phyloP scores from a whole-genome alignment of 2,329 filamentous ascomycete genomes.

The Colletotrichum sp. region DNA sequence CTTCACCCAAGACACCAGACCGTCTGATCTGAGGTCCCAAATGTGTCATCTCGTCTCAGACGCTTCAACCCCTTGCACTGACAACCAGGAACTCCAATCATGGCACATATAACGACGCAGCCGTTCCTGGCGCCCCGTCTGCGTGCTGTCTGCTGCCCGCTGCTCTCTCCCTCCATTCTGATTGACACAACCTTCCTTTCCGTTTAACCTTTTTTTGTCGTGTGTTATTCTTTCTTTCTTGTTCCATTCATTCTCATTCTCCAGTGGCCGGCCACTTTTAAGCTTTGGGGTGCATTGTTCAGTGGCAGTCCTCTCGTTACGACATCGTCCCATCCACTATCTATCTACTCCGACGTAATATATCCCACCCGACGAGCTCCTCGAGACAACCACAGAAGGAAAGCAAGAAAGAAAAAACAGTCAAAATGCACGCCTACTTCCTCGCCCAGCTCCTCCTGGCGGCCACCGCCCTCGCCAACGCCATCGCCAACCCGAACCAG shows the following conservation, averaged over 20 bases:
- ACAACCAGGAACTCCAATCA: neutral
- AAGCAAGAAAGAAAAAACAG: neutral
- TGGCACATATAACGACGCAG: constrained; percentile 9
- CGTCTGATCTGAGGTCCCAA: constrained; percentile 22
- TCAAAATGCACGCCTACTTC: constrained; percentile 11
- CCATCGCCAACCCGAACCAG: neutral
- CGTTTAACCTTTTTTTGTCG: neutral
- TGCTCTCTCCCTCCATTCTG: neutral
- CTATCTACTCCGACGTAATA: neutral
- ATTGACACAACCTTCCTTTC: neutral
- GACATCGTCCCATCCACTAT: neutral
- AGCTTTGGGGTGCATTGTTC: neutral
- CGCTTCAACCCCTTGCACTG: constrained; percentile 7
- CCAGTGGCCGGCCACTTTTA: constrained; percentile 23
- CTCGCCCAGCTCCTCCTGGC: constrained; percentile 19
- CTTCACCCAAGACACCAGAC: constrained; percentile 18
- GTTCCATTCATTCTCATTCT: neutral
- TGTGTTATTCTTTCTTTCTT: neutral
- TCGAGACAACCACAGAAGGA: neutral
- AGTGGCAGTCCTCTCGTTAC: neutral
- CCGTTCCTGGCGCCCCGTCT: neutral
- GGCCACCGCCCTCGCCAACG: constrained; percentile 3
- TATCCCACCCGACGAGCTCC: neutral
- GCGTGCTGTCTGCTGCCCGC: neutral
- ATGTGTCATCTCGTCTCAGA: constrained; percentile 25